Evolutionary conservation across 2,329 filamentous ascomycete genomes (phyloP).

Genomic region (Xylariaceae sp.): DNA sequence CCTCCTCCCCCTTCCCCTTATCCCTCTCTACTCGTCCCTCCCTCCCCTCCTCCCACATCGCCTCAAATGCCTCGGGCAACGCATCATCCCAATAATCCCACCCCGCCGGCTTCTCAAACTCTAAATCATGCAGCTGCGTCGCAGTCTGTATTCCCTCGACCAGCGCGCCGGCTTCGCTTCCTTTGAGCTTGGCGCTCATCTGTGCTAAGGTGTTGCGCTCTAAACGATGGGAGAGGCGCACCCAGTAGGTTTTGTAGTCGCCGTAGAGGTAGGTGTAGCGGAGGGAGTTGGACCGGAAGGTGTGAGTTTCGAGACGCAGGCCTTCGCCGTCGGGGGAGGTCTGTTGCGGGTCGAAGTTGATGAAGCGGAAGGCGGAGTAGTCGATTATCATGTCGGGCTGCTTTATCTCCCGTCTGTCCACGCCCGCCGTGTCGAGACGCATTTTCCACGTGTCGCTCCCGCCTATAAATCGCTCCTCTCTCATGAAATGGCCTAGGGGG

Average conservation of each 20-base stretch:
- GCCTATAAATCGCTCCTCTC: conserved; percentile 3
- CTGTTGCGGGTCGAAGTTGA: neutral
- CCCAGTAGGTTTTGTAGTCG: neutral
- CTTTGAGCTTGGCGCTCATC: conserved; percentile 3
- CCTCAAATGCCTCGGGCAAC: conserved; percentile 3
- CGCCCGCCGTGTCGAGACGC: conserved; percentile 1
- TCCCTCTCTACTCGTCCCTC: neutral
- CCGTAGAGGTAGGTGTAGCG: conserved; percentile 7
- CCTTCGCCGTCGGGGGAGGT: neutral
- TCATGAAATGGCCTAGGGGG: neutral
- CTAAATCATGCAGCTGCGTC: neutral
- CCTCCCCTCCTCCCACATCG: neutral
- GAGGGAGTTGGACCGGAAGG: conserved; percentile 7
- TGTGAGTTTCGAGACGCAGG: neutral
- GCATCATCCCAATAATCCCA: conserved; percentile 14
- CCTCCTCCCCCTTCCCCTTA: too few relatives aligned
- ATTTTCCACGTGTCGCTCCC: conserved; percentile 11
- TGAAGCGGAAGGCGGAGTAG: conserved; percentile 5
- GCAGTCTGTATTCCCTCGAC: neutral
- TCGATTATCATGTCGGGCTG: conserved; percentile 12
- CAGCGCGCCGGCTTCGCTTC: neutral
- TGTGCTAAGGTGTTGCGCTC: conserved; percentile 4
- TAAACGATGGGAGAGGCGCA: neutral
- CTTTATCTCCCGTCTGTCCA: neutral
- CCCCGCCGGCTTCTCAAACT: conserved; percentile 8